Conservation (phyloP, 139 green algal genomes). For the Closterium sp. region DNA sequence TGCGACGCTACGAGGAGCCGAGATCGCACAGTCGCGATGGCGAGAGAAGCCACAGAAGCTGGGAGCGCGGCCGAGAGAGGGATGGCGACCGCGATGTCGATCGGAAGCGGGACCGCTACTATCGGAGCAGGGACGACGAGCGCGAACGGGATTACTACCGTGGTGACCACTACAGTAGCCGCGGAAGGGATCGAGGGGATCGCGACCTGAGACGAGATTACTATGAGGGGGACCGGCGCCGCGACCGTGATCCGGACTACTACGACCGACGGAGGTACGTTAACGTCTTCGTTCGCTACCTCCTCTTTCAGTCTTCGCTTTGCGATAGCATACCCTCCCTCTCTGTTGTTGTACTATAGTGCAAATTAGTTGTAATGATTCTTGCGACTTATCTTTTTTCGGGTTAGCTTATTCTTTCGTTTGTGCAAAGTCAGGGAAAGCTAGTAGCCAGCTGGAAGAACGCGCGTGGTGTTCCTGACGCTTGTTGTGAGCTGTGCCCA, state of each 20-base stretch:
- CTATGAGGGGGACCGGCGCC: slow-evolving; percentile 11
- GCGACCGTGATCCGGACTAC: slow-evolving; percentile 23
- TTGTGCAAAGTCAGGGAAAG: too few relatives aligned
- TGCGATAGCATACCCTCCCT: too few relatives aligned
- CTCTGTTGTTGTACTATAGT: too few relatives aligned
- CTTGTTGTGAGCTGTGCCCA: too few relatives aligned
- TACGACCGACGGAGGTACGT: not conserved
- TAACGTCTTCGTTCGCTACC: not conserved
- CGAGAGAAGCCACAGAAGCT: slow-evolving; percentile 9
- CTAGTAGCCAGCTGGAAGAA: too few relatives aligned
- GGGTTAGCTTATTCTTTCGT: not conserved
- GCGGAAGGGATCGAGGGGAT: not conserved
- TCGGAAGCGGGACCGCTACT: slow-evolving; percentile 17
- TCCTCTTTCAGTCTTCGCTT: not conserved
- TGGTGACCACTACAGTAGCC: not conserved
- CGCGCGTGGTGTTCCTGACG: too few relatives aligned
- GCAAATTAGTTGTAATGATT: too few relatives aligned
- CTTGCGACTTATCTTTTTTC: not conserved
- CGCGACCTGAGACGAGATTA: not conserved
- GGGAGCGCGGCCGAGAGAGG: slow-evolving; percentile 30
- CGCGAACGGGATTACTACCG: not conserved
- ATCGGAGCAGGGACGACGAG: not conserved
- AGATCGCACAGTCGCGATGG: slow-evolving; percentile 20
- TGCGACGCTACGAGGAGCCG: not conserved
- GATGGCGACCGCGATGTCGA: slow-evolving; percentile 19